phyloP scores from a whole-genome alignment of 805 yeast species.

The Candida tammaniensis region DNA sequence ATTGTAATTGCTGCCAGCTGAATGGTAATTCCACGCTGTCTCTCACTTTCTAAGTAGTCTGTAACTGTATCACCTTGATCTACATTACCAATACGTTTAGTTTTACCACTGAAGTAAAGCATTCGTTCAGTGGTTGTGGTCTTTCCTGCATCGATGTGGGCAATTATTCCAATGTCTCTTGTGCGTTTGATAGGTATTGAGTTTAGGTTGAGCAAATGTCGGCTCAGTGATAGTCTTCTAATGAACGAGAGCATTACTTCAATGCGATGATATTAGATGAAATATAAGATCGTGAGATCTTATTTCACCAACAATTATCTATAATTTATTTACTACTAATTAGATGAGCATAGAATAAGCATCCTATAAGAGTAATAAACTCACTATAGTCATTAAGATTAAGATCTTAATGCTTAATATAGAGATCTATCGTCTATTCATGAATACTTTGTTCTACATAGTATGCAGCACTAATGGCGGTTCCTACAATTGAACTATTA shows the following conservation, averaged over 20 bases:
- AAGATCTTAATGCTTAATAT: too few species aligned
- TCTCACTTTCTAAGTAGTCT: conserved; percentile 85
- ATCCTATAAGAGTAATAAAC: too few species aligned
- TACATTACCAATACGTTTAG: conserved; percentile 80
- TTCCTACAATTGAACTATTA: conserved; percentile 51
- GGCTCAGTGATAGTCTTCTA: background rate
- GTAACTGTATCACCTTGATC: conserved; percentile 97
- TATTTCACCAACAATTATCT: too few species aligned
- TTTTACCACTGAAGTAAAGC: conserved; percentile 86
- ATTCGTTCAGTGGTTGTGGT: conserved; percentile 96
- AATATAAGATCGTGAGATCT: too few species aligned
- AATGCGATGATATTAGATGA: too few species aligned
- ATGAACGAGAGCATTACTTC: conserved; percentile 2
- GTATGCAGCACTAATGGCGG: conserved; percentile 51
- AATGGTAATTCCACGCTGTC: conserved; percentile 92
- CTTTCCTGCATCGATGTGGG: conserved; percentile 99
- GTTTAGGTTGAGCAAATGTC: conserved; percentile 16
- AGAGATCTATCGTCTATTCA: too few species aligned
- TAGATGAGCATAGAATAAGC: too few species aligned
- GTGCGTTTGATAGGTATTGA: conserved; percentile 36
- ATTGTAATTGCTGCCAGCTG: conserved; percentile 94
- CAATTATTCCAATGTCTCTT: conserved; percentile 92
- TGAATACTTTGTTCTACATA: too few species aligned
- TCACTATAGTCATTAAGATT: too few species aligned
- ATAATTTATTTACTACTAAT: too few species aligned